Conservation (phyloP, 108 stramenopile genomes). For the Conticribra guillardii region DNA sequence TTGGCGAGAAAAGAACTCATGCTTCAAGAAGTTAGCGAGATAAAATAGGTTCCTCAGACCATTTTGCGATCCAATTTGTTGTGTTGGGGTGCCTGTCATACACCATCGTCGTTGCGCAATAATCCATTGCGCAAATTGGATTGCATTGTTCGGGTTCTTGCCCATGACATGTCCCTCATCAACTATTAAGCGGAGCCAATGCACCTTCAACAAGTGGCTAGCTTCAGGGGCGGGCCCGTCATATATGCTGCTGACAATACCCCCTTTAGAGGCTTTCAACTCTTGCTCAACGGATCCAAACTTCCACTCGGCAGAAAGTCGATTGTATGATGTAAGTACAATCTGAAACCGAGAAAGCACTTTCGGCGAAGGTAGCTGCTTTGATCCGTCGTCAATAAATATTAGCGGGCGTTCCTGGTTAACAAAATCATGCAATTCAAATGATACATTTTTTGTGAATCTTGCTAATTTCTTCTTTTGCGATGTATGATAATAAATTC, state of each 20-base stretch:
- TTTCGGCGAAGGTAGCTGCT: conserved; percentile 56
- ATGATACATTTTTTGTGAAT: conserved; percentile 21
- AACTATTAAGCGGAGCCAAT: conserved; percentile 55
- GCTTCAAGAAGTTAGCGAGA: conserved; percentile 69
- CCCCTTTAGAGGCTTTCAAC: conserved; percentile 48
- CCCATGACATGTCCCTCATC: conserved; percentile 71
- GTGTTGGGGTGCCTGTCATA: conserved; percentile 90
- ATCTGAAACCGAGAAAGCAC: conserved; percentile 69
- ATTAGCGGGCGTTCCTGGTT: conserved; percentile 59
- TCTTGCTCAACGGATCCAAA: conserved; percentile 79
- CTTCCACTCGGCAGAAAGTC: conserved; percentile 80
- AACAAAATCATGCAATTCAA: conserved; percentile 6
- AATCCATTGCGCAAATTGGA: conserved; percentile 83
- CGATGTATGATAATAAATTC: conserved; percentile 42
- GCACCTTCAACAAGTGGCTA: conserved; percentile 75
- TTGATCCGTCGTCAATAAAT: conserved; percentile 70
- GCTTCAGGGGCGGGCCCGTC: conserved; percentile 25
- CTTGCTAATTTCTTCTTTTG: conserved; percentile 2
- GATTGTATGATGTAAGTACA: conserved; percentile 73
- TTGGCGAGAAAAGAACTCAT: conserved; percentile 65
- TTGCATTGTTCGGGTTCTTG: conserved; percentile 61
- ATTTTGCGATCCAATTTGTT: conserved; percentile 55
- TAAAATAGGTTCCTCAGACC: conserved; percentile 60
- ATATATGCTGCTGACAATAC: conserved; percentile 3
- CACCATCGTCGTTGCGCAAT: conserved; percentile 72